Evolutionary conservation across 768 basidiomycete genomes (phyloP).

Genomic region (Mycena amicta): DNA sequence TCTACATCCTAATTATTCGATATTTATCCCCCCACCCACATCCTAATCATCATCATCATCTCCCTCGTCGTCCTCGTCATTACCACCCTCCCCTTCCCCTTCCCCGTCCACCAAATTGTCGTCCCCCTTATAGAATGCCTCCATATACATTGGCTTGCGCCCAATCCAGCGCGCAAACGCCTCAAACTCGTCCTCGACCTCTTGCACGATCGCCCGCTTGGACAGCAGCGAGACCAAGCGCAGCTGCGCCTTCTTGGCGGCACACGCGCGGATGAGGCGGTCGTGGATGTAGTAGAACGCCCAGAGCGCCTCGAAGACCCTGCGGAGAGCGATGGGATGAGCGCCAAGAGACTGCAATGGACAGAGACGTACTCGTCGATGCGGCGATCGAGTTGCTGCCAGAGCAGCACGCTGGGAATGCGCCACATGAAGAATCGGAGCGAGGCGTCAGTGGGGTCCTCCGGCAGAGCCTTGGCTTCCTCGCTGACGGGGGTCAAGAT

Average conservation of each 20-base stretch:
- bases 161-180: slow-evolving; percentile 15
- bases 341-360: not conserved
- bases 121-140: not conserved
- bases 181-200: slow-evolving; percentile 9
- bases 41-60: too few relatives aligned
- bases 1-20: too few relatives aligned
- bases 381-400: slow-evolving; percentile 9
- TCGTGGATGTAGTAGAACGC: slow-evolving; percentile 3
- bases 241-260: not conserved
- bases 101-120: not conserved
- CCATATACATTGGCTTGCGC: slow-evolving; percentile 1
- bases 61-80: too few relatives aligned
- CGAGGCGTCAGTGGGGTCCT: not conserved
- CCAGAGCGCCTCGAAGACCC: slow-evolving; percentile 1
- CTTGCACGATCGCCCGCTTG: not conserved
- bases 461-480: not conserved
- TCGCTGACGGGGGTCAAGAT: not conserved
- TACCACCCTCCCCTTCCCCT: too few relatives aligned
- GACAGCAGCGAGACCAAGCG: slow-evolving; percentile 6
- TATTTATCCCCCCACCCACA: too few relatives aligned
- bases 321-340: not conserved
- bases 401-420: not conserved
- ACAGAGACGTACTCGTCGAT: slow-evolving; percentile 8
- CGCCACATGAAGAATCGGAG: slow-evolving; percentile 1
- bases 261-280: not conserved